Evolutionary conservation across 148 eudicot species (phyloP).

Genomic region (Tetragonia tetragonoides): DNA sequence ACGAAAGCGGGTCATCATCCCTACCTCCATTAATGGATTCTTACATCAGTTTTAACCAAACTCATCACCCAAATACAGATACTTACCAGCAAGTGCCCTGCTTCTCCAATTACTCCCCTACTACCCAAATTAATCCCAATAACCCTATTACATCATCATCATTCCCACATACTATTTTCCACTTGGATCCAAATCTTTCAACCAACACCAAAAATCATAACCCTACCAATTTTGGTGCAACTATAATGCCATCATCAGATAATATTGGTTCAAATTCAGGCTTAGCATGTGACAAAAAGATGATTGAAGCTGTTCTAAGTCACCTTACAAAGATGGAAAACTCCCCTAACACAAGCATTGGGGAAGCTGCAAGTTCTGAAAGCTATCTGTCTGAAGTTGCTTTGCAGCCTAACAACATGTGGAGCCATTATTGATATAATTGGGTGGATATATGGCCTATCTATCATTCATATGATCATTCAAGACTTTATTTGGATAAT

Average conservation of each 20-base stretch:
- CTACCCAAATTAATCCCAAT: conserved; percentile 10
- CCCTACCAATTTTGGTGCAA: conserved; percentile 12
- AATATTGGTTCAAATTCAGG: conserved; percentile 1
- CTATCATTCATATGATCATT: no score
- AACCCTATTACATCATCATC: background rate
- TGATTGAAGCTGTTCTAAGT: conserved; percentile 50
- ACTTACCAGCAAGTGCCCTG: conserved; percentile 66
- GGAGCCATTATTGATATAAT: conserved; percentile 42
- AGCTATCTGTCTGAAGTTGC: conserved; percentile 63
- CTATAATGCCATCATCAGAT: conserved; percentile 1
- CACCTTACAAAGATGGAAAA: conserved; percentile 52
- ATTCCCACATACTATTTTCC: conserved; percentile 16
- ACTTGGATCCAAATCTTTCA: conserved; percentile 19
- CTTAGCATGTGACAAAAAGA: conserved; percentile 41
- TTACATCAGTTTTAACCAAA: conserved; percentile 40
- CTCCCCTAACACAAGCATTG: conserved; percentile 30
- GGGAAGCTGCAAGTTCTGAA: conserved; percentile 54
- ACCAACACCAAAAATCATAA: conserved; percentile 5
- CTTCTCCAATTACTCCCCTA: conserved; percentile 53
- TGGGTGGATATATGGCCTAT: no score
- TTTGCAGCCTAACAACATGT: conserved; percentile 40
- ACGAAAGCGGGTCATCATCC: conserved; percentile 20
- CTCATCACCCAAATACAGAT: conserved; percentile 14
- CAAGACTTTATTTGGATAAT: no score
- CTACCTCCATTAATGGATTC: conserved; percentile 44